Conservation (phyloP, 2,329 filamentous ascomycete genomes). For the Ophiocordyceps polyrhachis-furcata region DNA sequence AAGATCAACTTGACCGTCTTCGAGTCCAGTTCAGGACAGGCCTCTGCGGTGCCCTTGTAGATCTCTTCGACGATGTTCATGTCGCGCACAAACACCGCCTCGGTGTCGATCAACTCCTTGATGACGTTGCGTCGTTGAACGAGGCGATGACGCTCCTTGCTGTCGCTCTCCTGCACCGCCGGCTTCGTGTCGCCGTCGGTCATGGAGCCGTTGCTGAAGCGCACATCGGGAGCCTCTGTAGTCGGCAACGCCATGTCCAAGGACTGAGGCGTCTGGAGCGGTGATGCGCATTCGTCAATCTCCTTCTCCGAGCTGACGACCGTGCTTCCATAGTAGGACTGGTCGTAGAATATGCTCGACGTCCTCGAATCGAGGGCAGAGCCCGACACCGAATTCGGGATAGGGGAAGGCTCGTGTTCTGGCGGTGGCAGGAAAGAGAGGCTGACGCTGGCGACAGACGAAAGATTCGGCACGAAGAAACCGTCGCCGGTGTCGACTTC, state of each 20-base stretch:
- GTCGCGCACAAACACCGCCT: conserved; percentile 77
- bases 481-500: conserved; percentile 31
- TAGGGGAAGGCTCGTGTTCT: conserved; percentile 30
- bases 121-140: conserved; percentile 68
- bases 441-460: conserved; percentile 13
- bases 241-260: conserved; percentile 22
- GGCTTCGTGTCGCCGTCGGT: conserved; percentile 19
- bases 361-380: conserved; percentile 21
- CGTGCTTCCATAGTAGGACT: conserved; percentile 19
- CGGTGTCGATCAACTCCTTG: conserved; percentile 84
- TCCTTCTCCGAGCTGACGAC: conserved; percentile 24
- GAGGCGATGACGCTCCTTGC: conserved; percentile 50
- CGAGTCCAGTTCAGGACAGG: conserved; percentile 57
- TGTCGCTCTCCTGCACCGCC: conserved; percentile 18
- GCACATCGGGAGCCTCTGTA: conserved; percentile 21
- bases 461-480: conserved; percentile 30
- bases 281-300: conserved; percentile 25
- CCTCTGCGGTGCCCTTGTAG: conserved; percentile 81
- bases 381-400: conserved; percentile 20
- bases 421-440: conserved; percentile 20
- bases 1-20: conserved; percentile 85
- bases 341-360: conserved; percentile 20
- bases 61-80: conserved; percentile 98
- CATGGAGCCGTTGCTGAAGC: conserved; percentile 16
- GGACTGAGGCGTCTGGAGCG: conserved; percentile 25